Evolutionary conservation across 371 early-diverging fungal genomes (phyloP), one percentile per base, ranked within the genome.

Genomic region (Paraphysoderma sedebokerense): DNA sequence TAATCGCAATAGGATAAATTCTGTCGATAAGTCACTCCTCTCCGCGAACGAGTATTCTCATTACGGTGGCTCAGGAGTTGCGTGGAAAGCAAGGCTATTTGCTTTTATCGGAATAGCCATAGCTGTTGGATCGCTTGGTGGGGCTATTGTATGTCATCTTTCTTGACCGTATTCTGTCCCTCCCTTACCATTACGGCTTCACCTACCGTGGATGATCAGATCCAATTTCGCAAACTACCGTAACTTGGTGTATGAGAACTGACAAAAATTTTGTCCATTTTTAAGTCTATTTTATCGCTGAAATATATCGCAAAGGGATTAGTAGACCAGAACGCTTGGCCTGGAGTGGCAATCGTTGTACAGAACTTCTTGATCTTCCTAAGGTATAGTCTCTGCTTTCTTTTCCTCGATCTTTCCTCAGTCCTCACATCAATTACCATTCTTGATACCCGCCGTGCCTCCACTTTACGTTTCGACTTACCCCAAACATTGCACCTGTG

Each of bases 41-140:
- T 61, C 49, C 44, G 66, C 59, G 1, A 60, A 58, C 37, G 65
- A 62, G 34, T 55, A 44, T 33, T 35, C 40, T 4, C n/a, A n/a
- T n/a, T 63, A 48, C 38, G 33, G 40, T 31, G 56, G 56, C 9
- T 7, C 13, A 0, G 50, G 56, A 41, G 61, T 66, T 13, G 69
- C 65, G 3, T 52, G 49, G 39, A 68, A 66, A 47, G 69, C 69
- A 2, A 54, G 66, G 7, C 58, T 53, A 15, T 66, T 57, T 28
- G 69, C 69, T 2, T 68, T 68, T 45, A 27, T 62, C 2, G 69
- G 69, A 5, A 60, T 66, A 22, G 54, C 66, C 0, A 60, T 68
- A 56, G 69, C 66, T 2, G 48, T 68, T 5, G 64, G 66, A 0
- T 30, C 66, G 32, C 48, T 68, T 26, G 65, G 63, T 37, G 68